phyloP scores from a whole-genome alignment of 2,329 filamentous ascomycete species.

The Colletotrichum lupini region DNA sequence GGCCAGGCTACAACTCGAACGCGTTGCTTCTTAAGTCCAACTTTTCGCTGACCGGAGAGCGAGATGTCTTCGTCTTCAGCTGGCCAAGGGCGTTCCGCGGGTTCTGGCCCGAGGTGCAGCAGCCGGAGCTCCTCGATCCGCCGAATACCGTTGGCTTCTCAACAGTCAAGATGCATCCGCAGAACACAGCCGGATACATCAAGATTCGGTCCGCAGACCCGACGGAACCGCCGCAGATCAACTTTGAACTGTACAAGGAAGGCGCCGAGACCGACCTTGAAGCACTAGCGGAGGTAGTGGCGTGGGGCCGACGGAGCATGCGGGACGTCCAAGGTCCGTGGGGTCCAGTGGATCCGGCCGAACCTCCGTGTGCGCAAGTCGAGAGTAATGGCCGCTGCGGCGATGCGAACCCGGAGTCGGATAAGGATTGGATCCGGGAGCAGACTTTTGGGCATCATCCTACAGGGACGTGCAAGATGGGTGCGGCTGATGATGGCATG shows the following conservation, averaged over 20 bases:
- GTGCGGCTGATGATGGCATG: conserved; percentile 61
- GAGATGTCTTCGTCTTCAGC: conserved; percentile 66
- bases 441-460: conserved; percentile 67
- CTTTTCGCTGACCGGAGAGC: conserved; percentile 51
- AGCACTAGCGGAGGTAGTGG: conserved; percentile 44
- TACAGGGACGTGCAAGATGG: conserved; percentile 66
- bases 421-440: conserved; percentile 53
- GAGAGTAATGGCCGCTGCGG: conserved; percentile 37
- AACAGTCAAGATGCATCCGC: conserved; percentile 44
- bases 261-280: conserved; percentile 58
- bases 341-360: conserved; percentile 39
- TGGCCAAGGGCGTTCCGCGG: conserved; percentile 60
- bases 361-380: conserved; percentile 36
- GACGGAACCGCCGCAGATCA: conserved; percentile 70
- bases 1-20: conserved; percentile 7
- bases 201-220: conserved; percentile 70
- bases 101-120: conserved; percentile 20
- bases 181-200: conserved; percentile 71
- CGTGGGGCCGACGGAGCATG: conserved; percentile 37
- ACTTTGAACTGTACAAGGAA: conserved; percentile 66
- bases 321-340: not conserved
- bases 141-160: conserved; percentile 15
- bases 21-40: conserved; percentile 1
- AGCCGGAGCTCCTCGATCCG: conserved; percentile 3
- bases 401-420: conserved; percentile 47